Conservation (phyloP, 2,329 filamentous ascomycete genomes). For the Trichoderma polysporum region DNA sequence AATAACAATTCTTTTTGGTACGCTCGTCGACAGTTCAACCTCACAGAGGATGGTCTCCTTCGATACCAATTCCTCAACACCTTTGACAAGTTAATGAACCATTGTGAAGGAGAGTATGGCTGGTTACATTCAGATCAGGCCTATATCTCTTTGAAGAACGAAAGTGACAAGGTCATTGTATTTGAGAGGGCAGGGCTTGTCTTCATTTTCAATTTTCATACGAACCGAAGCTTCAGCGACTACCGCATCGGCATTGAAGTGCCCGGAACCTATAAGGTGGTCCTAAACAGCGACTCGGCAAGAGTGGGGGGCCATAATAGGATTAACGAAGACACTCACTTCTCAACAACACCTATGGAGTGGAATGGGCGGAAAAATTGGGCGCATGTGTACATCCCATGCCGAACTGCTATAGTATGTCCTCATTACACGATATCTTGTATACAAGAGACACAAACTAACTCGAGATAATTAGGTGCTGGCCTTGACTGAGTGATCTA, state of each 20-base stretch:
- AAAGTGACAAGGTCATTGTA: constrained; percentile 89
- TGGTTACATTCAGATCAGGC: constrained; percentile 87
- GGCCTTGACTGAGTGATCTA: constrained; percentile 2
- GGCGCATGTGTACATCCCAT: constrained; percentile 86
- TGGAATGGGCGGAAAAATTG: constrained; percentile 94
- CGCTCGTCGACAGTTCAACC: constrained; percentile 87
- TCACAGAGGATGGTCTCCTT: constrained; percentile 80
- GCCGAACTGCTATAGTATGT: constrained; percentile 76
- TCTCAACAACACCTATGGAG: constrained; percentile 85
- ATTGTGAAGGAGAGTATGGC: constrained; percentile 80
- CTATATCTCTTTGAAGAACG: constrained; percentile 91
- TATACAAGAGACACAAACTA: background rate
- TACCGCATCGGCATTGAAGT: constrained; percentile 88
- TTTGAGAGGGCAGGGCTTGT: constrained; percentile 90
- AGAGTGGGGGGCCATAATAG: constrained; percentile 78
- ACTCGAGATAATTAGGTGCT: background rate
- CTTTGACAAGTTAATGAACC: constrained; percentile 91
- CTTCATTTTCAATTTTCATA: constrained; percentile 97
- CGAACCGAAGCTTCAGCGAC: constrained; percentile 79
- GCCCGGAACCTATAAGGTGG: constrained; percentile 80
- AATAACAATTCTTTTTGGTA: constrained; percentile 95
- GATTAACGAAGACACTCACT: constrained; percentile 76
- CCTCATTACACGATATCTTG: background rate
- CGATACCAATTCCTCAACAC: constrained; percentile 91
- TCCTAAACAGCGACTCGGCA: constrained; percentile 77